Conservation (phyloP, 495 filamentous ascomycete genomes). For the Podospora conica region DNA sequence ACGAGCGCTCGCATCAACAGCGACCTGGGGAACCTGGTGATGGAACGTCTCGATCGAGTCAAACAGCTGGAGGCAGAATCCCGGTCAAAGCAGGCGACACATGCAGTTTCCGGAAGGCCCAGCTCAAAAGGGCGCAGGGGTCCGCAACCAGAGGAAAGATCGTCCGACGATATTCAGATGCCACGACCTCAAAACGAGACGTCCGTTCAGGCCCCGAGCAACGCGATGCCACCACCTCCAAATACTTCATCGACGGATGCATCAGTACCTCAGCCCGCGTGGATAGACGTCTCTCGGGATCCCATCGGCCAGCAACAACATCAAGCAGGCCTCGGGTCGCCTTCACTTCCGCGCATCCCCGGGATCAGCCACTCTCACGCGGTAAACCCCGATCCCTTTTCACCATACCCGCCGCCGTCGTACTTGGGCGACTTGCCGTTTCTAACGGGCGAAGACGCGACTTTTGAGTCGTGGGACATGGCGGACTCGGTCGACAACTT, state of each 20-base stretch:
- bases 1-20: constrained; percentile 58
- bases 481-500: constrained; percentile 6
- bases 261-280: neutral
- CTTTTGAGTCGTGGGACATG: constrained; percentile 4
- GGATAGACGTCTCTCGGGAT: neutral
- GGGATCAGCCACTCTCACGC: neutral
- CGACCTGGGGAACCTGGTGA: constrained; percentile 42
- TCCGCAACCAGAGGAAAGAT: neutral
- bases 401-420: neutral
- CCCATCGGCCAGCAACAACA: neutral
- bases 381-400: neutral
- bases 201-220: neutral
- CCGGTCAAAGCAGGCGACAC: neutral
- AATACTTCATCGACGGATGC: neutral
- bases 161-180: neutral
- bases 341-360: neutral
- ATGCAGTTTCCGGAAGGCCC: neutral
- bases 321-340: neutral
- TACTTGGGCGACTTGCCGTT: neutral
- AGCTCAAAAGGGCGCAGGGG: neutral
- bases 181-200: neutral
- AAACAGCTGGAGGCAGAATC: neutral
- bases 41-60: constrained; percentile 12
- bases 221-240: neutral
- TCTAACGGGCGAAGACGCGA: neutral